phyloP scores from a whole-genome alignment of 441 rosid species.

The Gossypium davidsonii region DNA sequence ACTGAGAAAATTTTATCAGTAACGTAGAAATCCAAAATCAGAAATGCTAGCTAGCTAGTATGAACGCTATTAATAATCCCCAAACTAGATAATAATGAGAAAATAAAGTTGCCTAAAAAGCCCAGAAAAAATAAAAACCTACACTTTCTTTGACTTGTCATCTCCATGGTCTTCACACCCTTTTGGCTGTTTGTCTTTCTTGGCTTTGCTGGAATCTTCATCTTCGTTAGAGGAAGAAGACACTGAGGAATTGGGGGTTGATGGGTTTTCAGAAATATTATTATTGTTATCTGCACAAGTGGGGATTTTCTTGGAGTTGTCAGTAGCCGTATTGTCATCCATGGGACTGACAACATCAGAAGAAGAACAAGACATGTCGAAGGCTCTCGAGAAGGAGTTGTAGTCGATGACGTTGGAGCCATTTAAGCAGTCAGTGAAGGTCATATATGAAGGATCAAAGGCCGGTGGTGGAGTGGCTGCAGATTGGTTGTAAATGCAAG shows the following conservation, averaged over 20 bases:
- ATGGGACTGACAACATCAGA: slow-evolving; percentile 41
- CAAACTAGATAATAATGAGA: background rate
- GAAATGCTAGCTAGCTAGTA: background rate
- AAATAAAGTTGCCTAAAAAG: background rate
- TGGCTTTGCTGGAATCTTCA: slow-evolving; percentile 30
- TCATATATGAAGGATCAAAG: slow-evolving; percentile 32
- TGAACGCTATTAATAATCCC: slow-evolving; percentile 4
- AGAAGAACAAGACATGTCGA: slow-evolving; percentile 52
- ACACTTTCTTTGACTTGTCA: slow-evolving; percentile 45
- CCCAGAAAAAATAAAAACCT: slow-evolving; percentile 20
- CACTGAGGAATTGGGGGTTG: slow-evolving; percentile 47
- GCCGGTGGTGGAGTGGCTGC: slow-evolving; percentile 13
- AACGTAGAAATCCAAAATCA: background rate
- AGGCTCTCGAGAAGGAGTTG: slow-evolving; percentile 39
- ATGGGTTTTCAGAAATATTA: slow-evolving; percentile 25
- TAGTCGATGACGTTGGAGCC: slow-evolving; percentile 38
- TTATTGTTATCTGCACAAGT: slow-evolving; percentile 4
- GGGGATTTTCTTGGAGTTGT: slow-evolving; percentile 19
- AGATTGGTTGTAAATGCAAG: slow-evolving; percentile 24
- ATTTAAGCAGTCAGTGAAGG: slow-evolving; percentile 49
- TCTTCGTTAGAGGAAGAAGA: slow-evolving; percentile 34
- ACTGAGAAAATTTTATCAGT: background rate
- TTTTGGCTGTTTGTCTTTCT: slow-evolving; percentile 31
- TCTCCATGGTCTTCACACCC: slow-evolving; percentile 26
- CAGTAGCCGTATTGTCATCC: slow-evolving; percentile 16